These are phyloP conservation scores for Solanum piurae DNA, from an alignment of 257 asterid genomes.

Conservation along the genomic window DNA sequence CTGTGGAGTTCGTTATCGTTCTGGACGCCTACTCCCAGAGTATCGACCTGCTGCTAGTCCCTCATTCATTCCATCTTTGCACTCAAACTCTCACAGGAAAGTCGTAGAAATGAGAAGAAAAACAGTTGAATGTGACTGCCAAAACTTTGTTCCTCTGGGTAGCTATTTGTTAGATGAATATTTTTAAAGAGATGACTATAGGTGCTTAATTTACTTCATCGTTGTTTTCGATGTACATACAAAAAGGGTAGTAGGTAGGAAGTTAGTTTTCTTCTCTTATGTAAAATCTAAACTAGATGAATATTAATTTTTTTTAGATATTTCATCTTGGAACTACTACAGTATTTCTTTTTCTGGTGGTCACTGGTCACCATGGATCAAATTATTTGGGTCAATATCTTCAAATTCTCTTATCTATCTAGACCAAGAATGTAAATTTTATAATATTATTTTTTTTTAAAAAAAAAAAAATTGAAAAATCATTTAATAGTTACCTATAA, in stretches of 20 bases:
- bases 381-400: neutral
- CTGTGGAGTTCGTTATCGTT: constrained; percentile 52
- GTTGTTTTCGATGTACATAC: constrained; percentile 15
- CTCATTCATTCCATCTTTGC: constrained; percentile 39
- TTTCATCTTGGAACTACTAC: neutral
- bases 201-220: constrained; percentile 6
- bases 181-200: constrained; percentile 16
- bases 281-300: neutral
- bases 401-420: neutral
- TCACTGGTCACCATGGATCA: neutral
- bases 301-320: neutral
- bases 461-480: no score
- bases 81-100: constrained; percentile 60
- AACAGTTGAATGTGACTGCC: constrained; percentile 18
- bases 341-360: neutral
- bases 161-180: constrained; percentile 28
- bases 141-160: constrained; percentile 26
- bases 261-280: neutral
- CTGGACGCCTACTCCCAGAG: constrained; percentile 47
- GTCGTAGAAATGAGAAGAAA: constrained; percentile 41
- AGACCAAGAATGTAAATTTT: neutral
- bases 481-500: neutral
- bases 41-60: constrained; percentile 64
- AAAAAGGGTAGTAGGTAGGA: neutral
- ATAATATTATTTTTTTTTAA: no score